Conservation (phyloP, 2,329 filamentous ascomycete genomes). For the Cordyceps cicadae region DNA sequence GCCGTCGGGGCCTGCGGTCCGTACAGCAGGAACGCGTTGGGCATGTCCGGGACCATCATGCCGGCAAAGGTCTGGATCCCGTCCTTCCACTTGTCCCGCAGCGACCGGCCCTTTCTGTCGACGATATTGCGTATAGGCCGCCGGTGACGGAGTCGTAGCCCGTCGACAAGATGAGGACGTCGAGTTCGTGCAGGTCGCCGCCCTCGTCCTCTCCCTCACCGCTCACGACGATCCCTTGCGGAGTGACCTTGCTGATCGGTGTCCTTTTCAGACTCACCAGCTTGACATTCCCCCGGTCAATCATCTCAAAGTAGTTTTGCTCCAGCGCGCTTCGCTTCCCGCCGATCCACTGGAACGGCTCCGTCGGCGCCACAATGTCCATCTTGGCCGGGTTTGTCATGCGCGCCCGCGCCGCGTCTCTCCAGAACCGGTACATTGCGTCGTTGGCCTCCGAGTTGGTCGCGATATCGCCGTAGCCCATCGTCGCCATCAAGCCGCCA, state of each 20-base stretch:
- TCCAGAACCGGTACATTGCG: neutral
- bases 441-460: neutral
- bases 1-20: conserved; percentile 18
- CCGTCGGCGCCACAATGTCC: conserved; percentile 11
- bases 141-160: conserved; percentile 18
- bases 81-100: conserved; percentile 14
- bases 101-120: conserved; percentile 12
- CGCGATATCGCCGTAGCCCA: neutral
- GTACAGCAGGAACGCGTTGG: conserved; percentile 20
- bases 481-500: neutral
- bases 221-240: neutral
- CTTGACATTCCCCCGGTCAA: conserved; percentile 11
- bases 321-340: neutral
- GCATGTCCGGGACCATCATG: conserved; percentile 17
- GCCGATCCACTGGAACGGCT: conserved; percentile 2
- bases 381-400: conserved; percentile 11
- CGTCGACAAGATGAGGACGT: conserved; percentile 15
- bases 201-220: too few relatives aligned
- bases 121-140: conserved; percentile 16
- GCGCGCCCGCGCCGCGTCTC: neutral
- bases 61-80: conserved; percentile 17
- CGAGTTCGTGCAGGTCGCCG: conserved; percentile 1
- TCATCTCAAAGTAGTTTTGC: conserved; percentile 10
- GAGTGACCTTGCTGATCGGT: neutral
- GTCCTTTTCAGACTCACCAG: conserved; percentile 8